phyloP scores from a whole-genome alignment of 1,284 basidiomycete genomes.

The Mycosarcoma maydis region DNA sequence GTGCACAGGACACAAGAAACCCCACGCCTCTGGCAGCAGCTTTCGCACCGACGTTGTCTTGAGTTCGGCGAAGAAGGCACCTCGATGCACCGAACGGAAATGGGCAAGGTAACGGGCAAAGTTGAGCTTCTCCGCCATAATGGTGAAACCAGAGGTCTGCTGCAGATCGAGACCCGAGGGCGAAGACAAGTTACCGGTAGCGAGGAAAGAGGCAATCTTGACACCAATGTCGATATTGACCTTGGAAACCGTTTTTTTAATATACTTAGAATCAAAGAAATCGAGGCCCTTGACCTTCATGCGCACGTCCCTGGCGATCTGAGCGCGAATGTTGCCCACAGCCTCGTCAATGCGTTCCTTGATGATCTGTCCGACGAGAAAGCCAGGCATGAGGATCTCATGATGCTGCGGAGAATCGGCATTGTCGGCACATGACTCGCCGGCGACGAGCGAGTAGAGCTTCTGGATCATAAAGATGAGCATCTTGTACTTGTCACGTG shows the following conservation, averaged over 20 bases:
- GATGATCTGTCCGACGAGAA: constrained; percentile 94
- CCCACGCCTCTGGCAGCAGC: constrained; percentile 97
- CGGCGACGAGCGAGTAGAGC: constrained; percentile 89
- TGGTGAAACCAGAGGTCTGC: constrained; percentile 96
- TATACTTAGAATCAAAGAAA: constrained; percentile 86
- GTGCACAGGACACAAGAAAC: constrained; percentile 98
- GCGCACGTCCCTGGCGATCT: constrained; percentile 80
- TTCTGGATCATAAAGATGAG: constrained; percentile 98
- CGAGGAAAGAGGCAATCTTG: constrained; percentile 91
- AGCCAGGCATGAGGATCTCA: constrained; percentile 94
- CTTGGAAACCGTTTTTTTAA: constrained; percentile 79
- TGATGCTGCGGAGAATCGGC: constrained; percentile 99
- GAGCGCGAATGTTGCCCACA: constrained; percentile 78
- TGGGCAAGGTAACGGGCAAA: constrained; percentile 98
- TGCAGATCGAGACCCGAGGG: constrained; percentile 95
- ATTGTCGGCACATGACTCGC: constrained; percentile 91
- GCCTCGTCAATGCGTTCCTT: constrained; percentile 96
- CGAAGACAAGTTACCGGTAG: constrained; percentile 94
- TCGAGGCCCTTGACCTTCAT: constrained; percentile 77
- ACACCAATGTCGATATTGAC: constrained; percentile 92
- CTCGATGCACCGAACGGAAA: constrained; percentile 98
- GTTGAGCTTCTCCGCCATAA: constrained; percentile 98
- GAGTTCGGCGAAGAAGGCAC: constrained; percentile 98
- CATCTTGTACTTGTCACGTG: constrained; percentile 96
- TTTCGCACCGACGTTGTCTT: constrained; percentile 99